Evolutionary conservation across 345 rosid species (phyloP).

Genomic region (Hibiscus syriacus): DNA sequence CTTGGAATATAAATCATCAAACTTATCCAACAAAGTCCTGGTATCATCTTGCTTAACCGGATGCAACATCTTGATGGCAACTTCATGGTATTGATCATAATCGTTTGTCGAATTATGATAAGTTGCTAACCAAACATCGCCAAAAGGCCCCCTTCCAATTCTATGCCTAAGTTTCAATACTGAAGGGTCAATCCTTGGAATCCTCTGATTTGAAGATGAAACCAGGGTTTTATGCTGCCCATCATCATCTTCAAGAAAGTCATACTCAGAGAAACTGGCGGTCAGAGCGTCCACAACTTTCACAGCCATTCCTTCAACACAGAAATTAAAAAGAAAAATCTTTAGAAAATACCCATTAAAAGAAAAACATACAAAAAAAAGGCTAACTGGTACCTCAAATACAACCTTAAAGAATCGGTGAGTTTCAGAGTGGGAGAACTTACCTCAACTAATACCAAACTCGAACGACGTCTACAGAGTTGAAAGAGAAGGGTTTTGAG

Average conservation of each 20-base stretch:
- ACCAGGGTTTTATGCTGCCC: slow-evolving; percentile 46
- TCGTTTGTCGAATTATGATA: slow-evolving; percentile 55
- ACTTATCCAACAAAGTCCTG: slow-evolving; percentile 46
- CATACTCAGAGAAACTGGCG: slow-evolving; percentile 52
- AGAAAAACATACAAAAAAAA: not conserved
- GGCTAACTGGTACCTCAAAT: not conserved
- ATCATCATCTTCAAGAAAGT: slow-evolving; percentile 57
- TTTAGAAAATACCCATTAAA: not conserved
- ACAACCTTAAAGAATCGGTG: no score
- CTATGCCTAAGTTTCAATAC: slow-evolving; percentile 72
- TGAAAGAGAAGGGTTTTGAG: not conserved
- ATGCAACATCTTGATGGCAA: slow-evolving; percentile 75
- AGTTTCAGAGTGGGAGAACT: not conserved
- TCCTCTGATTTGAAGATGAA: slow-evolving; percentile 37
- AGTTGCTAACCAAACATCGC: slow-evolving; percentile 95
- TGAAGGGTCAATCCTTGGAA: slow-evolving; percentile 66
- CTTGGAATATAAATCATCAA: slow-evolving; percentile 50
- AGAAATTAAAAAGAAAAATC: not conserved
- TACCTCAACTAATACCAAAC: not conserved
- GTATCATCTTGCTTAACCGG: slow-evolving; percentile 54
- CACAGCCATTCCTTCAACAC: slow-evolving; percentile 50
- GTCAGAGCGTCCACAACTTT: slow-evolving; percentile 35
- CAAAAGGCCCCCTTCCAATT: slow-evolving; percentile 90
- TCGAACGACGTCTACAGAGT: not conserved
- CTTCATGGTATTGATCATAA: slow-evolving; percentile 68